phyloP scores from a whole-genome alignment of 2,329 filamentous ascomycete species.

The Coniochaeta prunicola region DNA sequence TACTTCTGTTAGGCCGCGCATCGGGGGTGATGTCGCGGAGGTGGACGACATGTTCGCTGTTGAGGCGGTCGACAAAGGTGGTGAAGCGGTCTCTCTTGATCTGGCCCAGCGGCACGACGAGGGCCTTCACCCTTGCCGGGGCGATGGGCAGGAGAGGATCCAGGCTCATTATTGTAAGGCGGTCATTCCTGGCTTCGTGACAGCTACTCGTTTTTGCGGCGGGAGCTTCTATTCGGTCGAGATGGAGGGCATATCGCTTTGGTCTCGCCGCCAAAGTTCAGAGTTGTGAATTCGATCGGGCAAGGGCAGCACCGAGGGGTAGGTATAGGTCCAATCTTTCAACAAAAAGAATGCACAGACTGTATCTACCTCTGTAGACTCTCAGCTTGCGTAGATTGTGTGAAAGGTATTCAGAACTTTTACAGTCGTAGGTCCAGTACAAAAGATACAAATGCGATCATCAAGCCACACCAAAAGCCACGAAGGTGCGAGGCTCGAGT shows the following conservation, averaged over 20 bases:
- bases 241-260: neutral
- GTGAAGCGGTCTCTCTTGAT: constrained; percentile 78
- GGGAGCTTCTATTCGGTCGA: neutral
- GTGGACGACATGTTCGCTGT: constrained; percentile 72
- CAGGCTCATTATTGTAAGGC: constrained; percentile 56
- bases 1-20: constrained; percentile 79
- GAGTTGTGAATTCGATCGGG: no score
- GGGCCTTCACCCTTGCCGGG: constrained; percentile 81
- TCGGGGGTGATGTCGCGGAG: constrained; percentile 83
- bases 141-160: constrained; percentile 87
- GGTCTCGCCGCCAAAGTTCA: no score
- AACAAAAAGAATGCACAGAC: no score
- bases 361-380: no score
- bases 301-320: no score
- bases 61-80: constrained; percentile 70
- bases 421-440: no score
- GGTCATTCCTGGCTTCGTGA: constrained; percentile 12
- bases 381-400: no score
- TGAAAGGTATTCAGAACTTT: no score
- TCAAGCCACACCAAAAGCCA: neutral
- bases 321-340: no score
- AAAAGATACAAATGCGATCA: neutral
- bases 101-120: constrained; percentile 78
- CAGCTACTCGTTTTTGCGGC: neutral
- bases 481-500: neutral